phyloP scores from a whole-genome alignment of 805 yeast species.

The Myxozyma geophila region DNA sequence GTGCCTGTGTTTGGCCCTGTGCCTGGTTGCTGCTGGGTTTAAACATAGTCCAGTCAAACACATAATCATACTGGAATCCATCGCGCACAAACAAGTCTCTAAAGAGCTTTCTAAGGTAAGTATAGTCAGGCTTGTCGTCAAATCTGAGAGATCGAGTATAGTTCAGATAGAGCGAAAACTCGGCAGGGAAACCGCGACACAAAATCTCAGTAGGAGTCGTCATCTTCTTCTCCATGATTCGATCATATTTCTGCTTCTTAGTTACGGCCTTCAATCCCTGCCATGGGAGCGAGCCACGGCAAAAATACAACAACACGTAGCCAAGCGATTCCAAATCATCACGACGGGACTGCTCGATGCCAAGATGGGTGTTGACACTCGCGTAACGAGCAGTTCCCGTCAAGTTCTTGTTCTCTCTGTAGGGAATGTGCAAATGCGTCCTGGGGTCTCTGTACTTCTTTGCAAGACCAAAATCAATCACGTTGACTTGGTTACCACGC shows the following conservation, averaged over 20 bases:
- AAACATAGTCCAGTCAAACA: constrained; percentile 95
- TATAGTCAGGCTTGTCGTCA: constrained; percentile 95
- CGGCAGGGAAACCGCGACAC: constrained; percentile 90
- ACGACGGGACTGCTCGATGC: constrained; percentile 94
- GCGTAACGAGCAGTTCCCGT: constrained; percentile 99
- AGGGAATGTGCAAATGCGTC: constrained; percentile 92
- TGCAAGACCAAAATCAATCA: constrained; percentile 92
- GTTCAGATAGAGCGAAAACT: constrained; percentile 83
- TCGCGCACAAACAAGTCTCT: constrained; percentile 87
- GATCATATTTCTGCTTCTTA: constrained; percentile 94
- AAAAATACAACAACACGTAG: constrained; percentile 89
- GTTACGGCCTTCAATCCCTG: constrained; percentile 97
- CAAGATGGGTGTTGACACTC: constrained; percentile 91
- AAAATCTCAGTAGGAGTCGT: constrained; percentile 83
- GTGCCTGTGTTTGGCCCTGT: constrained; percentile 40
- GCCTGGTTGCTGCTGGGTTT: constrained; percentile 53
- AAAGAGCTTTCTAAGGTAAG: constrained; percentile 82
- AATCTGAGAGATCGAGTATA: constrained; percentile 89
- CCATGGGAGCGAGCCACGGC: constrained; percentile 97
- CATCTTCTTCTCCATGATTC: constrained; percentile 93
- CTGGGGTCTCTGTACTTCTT: constrained; percentile 93
- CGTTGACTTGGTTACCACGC: constrained; percentile 93
- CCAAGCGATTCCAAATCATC: constrained; percentile 96
- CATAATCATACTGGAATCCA: constrained; percentile 88
- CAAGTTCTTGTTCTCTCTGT: constrained; percentile 91